A percentile compares a stretch with the other conserved stretches of the same genome.
Conservation (phyloP, 176 grass and related monocot species). For the Oryza glumipatula region DNA sequence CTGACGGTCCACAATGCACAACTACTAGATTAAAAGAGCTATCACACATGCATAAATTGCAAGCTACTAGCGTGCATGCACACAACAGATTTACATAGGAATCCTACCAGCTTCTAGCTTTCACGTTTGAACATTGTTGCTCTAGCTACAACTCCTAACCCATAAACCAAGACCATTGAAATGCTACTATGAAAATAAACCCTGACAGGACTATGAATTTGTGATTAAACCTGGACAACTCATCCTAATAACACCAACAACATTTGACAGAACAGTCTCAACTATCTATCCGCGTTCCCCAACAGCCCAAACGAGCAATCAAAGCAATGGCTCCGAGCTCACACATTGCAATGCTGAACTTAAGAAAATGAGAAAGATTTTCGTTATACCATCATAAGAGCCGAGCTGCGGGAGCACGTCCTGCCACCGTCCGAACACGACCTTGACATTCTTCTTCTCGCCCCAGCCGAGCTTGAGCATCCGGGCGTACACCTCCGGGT, state of each 20-base stretch:
- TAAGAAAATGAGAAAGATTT: neutral
- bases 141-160: neutral
- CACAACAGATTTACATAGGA: neutral
- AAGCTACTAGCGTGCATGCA: neutral
- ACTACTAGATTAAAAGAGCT: neutral
- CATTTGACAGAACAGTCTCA: neutral
- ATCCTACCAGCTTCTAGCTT: neutral
- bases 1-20: neutral
- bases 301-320: conserved; percentile 18
- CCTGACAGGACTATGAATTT: neutral
- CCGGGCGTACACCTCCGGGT: conserved; percentile 75
- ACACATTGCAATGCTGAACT: neutral
- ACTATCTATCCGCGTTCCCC: neutral
- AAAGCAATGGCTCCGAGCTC: neutral
- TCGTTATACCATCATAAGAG: conserved; percentile 76
- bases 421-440: conserved; percentile 91
- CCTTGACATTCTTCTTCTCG: conserved; percentile 84
- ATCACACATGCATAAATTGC: neutral
- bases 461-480: conserved; percentile 85
- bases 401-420: conserved; percentile 75
- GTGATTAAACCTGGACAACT: neutral
- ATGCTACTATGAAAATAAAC: neutral
- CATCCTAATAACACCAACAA: neutral
- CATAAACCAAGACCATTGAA: neutral
- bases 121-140: neutral